Base-by-base conservation (phyloP, 2,329 filamentous ascomycete species). In the Claviceps cyperi region DNA sequence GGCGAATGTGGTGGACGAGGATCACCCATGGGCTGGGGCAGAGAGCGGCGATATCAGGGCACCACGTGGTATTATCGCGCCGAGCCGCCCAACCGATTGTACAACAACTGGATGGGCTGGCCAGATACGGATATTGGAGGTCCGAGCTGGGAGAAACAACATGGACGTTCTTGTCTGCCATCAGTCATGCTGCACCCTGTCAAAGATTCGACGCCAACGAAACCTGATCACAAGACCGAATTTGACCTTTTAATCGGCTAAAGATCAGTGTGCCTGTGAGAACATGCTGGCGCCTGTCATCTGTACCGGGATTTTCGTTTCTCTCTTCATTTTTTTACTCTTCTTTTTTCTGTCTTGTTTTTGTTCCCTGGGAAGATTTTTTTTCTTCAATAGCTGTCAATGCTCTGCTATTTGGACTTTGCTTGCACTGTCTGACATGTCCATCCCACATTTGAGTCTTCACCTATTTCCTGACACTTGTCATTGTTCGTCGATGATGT, bases 81-180 rank as follows among this genome's bases (percentile, higher is more conserved):
- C 2, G 68, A 70, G 46, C 74, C 76, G 7, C 77, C 78, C 1
- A 75, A 75, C 58, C 68, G 76, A 41, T 59, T 82, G 40, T 81
- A 76, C 62, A 78, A 79, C 66, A 80, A 81, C 64, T 80, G 77
- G 71, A 72, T 81, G 67, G 78, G 78, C 19, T 79, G 75, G 64
- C 67, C 72, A 52, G 77, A 81, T 56, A 74, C 69, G 13, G 69
- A 63, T 13, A 64, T 78, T 21, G 78, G 78, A 17, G 78, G 78
- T 2, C 54, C 63, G 39, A 64, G 71, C 45, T 81, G 77, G 77
- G 78, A 82, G 59, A 65, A 69, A 52, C 58, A 63, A 32, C 65
- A 80, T 57, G 78, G 78, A 15, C 70, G 77, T 32, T 67, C 75
- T 8, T 81, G 78, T 58, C 62, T 82, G 41, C 78, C 78, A 5